Conservation (phyloP, 2,329 filamentous ascomycete species). For the Aspergillus arachidicola region DNA sequence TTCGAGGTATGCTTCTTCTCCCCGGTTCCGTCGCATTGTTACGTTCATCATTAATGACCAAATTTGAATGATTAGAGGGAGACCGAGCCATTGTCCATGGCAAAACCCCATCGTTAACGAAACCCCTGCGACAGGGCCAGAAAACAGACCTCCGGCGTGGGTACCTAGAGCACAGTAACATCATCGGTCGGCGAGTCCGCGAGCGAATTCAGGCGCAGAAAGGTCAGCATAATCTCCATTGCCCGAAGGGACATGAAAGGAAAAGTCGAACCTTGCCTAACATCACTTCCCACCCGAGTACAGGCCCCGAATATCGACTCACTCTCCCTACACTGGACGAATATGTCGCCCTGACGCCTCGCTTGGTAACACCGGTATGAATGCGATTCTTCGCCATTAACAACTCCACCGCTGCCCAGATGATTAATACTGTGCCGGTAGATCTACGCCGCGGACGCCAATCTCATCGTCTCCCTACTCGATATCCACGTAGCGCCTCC, state of each 20-base stretch:
- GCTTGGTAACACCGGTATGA: constrained; percentile 73
- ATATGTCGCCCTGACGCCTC: constrained; percentile 68
- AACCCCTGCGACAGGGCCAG: constrained; percentile 42
- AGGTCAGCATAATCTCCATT: constrained; percentile 32
- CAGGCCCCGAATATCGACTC: constrained; percentile 56
- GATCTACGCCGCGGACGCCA: constrained; percentile 76
- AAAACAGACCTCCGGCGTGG: constrained; percentile 40
- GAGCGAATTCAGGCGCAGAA: constrained; percentile 61
- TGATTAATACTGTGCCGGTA: constrained; percentile 37
- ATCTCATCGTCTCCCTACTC: constrained; percentile 72
- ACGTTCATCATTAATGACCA: neutral
- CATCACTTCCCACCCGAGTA: neutral
- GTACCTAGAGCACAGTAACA: constrained; percentile 50
- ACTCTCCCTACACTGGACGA: constrained; percentile 70
- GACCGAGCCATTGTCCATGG: constrained; percentile 46
- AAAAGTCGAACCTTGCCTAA: neutral
- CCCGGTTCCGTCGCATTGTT: constrained; percentile 24
- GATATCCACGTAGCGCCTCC: constrained; percentile 66
- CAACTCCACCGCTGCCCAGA: neutral
- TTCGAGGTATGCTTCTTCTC: constrained; percentile 44
- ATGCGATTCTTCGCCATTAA: neutral
- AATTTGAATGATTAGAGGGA: constrained; percentile 37
- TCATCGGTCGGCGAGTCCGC: constrained; percentile 65
- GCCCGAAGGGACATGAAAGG: neutral
- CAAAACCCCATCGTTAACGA: constrained; percentile 44